Evolutionary conservation across 768 basidiomycete species (phyloP).

Genomic region (Sutorius australiensis): DNA sequence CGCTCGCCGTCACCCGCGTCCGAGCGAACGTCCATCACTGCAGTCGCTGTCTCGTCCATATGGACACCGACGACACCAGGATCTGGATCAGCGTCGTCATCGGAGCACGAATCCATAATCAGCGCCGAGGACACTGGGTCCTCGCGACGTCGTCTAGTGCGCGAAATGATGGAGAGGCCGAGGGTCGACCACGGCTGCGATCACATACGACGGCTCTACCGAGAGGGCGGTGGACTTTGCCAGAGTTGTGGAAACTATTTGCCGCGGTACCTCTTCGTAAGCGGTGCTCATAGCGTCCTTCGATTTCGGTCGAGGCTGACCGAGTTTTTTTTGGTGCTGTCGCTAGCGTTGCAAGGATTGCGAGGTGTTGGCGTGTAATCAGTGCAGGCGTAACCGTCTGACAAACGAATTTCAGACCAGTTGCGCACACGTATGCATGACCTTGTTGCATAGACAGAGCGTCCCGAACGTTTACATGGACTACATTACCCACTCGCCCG

Average conservation of each 20-base stretch:
- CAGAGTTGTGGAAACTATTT: conserved; percentile 43
- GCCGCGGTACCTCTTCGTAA: conserved; percentile 47
- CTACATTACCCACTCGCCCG: conserved; percentile 6
- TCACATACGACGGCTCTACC: too few species aligned
- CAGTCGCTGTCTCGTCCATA: background rate
- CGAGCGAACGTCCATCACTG: background rate
- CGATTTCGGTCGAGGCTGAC: background rate
- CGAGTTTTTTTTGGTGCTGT: background rate
- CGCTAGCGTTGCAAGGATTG: conserved; percentile 33
- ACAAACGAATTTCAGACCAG: background rate
- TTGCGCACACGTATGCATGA: conserved; percentile 3
- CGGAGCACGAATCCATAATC: background rate
- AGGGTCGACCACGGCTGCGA: too few species aligned
- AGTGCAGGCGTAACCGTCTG: conserved; percentile 37
- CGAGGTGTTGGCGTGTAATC: conserved; percentile 33
- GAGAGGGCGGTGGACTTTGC: conserved; percentile 33
- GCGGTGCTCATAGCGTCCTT: conserved; percentile 12
- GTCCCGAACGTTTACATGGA: conserved; percentile 7
- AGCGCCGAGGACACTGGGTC: background rate
- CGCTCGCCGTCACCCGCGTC: background rate
- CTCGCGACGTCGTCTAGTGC: conserved; percentile 23
- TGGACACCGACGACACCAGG: background rate
- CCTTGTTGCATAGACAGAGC: conserved; percentile 14
- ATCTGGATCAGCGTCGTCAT: background rate
- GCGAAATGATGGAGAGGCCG: background rate